Conservation (phyloP, 208 protist genomes). For the Leishmania mexicana region DNA sequence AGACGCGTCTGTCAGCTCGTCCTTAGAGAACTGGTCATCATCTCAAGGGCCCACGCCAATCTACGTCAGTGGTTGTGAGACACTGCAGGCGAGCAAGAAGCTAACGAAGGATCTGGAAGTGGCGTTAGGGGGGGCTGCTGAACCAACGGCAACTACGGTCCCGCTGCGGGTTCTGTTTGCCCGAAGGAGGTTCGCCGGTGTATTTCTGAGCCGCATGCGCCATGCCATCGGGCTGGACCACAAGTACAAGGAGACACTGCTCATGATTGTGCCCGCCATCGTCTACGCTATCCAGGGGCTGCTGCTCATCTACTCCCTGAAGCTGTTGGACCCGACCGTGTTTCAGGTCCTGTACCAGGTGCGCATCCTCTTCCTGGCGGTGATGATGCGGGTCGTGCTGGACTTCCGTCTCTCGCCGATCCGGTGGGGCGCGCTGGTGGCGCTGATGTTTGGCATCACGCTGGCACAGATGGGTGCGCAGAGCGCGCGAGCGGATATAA, state of each 20-base stretch:
- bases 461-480: constrained; percentile 43
- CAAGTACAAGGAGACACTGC: constrained; percentile 36
- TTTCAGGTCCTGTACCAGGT: constrained; percentile 71
- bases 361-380: constrained; percentile 56
- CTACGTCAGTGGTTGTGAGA: too few species aligned
- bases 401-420: constrained; percentile 31
- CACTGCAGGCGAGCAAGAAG: too few species aligned
- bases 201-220: constrained; percentile 16
- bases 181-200: background rate
- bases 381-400: constrained; percentile 42
- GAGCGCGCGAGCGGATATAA: constrained; percentile 13
- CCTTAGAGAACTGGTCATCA: too few species aligned
- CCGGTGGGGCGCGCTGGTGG: constrained; percentile 55
- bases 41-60: too few species aligned
- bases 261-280: constrained; percentile 56
- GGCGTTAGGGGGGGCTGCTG: too few species aligned
- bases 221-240: constrained; percentile 20
- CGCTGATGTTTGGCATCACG: constrained; percentile 43
- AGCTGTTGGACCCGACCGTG: constrained; percentile 52
- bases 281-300: constrained; percentile 64
- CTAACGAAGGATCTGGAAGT: too few species aligned
- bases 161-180: background rate
- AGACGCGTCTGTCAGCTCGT: too few species aligned
- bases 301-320: constrained; percentile 45
- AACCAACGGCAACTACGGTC: too few species aligned